Conservation (phyloP, 345 rosid species). For the Corchorus olitorius region DNA sequence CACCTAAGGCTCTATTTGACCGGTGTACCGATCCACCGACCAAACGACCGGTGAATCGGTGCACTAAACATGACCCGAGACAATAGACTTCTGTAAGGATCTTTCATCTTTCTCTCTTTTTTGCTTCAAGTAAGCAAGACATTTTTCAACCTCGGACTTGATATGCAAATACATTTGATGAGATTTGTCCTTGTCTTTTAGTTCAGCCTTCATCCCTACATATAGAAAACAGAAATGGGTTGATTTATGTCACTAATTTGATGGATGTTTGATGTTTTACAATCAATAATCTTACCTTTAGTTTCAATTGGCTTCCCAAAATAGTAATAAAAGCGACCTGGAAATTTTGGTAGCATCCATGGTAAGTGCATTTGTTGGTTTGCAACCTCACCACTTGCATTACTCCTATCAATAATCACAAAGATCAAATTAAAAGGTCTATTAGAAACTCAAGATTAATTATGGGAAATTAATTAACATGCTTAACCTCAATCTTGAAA, state of each 20-base stretch:
- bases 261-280: not conserved
- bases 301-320: slow-evolving; percentile 83
- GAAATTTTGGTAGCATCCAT: slow-evolving; percentile 65
- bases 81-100: slow-evolving; percentile 62
- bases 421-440: not conserved
- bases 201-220: slow-evolving; percentile 49
- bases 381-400: slow-evolving; percentile 52
- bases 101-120: slow-evolving; percentile 69
- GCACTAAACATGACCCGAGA: slow-evolving; percentile 50
- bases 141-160: slow-evolving; percentile 63
- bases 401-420: slow-evolving; percentile 40
- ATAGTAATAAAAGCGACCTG: slow-evolving; percentile 70
- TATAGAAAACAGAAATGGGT: not conserved
- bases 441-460: not conserved
- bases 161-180: slow-evolving; percentile 62
- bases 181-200: slow-evolving; percentile 53
- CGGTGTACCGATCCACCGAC: slow-evolving; percentile 46
- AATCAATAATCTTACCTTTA: slow-evolving; percentile 49
- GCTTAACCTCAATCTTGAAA: slow-evolving; percentile 48
- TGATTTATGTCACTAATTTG: too few species aligned
- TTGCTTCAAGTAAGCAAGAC: slow-evolving; percentile 53
- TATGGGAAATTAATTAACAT: not conserved
- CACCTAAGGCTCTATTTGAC: too few species aligned
- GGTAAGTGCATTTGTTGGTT: slow-evolving; percentile 58
- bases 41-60: too few species aligned